phyloP scores from a whole-genome alignment of 805 yeast species.

The Priceomyces melissophilus region DNA sequence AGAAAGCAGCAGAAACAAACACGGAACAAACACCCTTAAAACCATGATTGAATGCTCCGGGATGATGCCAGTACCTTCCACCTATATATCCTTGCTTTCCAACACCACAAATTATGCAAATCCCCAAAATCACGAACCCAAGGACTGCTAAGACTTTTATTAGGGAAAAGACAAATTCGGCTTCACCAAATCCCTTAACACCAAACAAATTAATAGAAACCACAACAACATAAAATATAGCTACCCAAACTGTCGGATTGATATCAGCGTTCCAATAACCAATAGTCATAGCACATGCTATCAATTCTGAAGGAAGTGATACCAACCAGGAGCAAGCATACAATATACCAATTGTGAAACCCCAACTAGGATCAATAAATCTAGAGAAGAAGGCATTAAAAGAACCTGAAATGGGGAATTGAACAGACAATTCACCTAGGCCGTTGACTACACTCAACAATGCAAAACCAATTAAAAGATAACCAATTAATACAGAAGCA shows the following conservation, averaged over 20 bases:
- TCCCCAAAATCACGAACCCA: constrained; percentile 35
- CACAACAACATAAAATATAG: constrained; percentile 29
- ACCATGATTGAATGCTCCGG: constrained; percentile 36
- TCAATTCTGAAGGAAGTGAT: constrained; percentile 35
- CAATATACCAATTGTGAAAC: constrained; percentile 39
- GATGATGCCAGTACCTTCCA: constrained; percentile 26
- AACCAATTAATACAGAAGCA: constrained; percentile 50
- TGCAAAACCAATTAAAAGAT: constrained; percentile 54
- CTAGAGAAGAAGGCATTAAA: constrained; percentile 37
- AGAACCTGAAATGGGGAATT: constrained; percentile 37
- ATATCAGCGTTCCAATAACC: constrained; percentile 30
- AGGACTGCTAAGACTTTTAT: constrained; percentile 33
- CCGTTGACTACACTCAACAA: constrained; percentile 58
- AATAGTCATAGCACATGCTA: constrained; percentile 37
- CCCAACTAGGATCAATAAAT: constrained; percentile 38
- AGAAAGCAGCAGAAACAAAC: constrained; percentile 36
- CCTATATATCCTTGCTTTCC: constrained; percentile 38
- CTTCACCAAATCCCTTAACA: constrained; percentile 37
- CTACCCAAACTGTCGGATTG: constrained; percentile 39
- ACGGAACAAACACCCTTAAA: constrained; percentile 38
- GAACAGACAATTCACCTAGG: constrained; percentile 64
- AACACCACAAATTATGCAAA: constrained; percentile 35
- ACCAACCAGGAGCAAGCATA: constrained; percentile 38
- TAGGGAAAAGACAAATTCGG: constrained; percentile 29
- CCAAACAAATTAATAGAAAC: constrained; percentile 30